Conservation (phyloP, 1,139 yeast species). For the Arxiozyma slooffiae region DNA sequence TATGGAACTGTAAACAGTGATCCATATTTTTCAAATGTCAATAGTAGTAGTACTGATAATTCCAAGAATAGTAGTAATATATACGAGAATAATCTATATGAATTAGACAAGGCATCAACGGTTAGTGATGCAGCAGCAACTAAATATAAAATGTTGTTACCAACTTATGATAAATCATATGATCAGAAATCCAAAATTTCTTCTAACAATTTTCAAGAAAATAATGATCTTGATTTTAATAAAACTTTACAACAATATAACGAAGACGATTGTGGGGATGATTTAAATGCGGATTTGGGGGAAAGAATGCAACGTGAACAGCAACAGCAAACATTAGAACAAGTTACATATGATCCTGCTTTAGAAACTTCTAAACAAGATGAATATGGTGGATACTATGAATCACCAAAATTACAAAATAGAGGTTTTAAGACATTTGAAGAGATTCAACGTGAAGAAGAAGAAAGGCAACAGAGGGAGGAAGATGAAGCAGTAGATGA, state of each 20-base stretch:
- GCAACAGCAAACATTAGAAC: slow-evolving; percentile 7
- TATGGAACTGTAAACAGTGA: slow-evolving; percentile 10
- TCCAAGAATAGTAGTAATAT: background rate
- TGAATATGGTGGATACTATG: slow-evolving; percentile 19
- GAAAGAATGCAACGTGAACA: slow-evolving; percentile 12
- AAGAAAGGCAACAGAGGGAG: slow-evolving; percentile 43
- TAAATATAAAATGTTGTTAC: background rate
- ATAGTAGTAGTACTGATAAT: background rate
- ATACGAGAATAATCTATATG: background rate
- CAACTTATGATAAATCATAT: background rate
- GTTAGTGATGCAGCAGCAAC: background rate
- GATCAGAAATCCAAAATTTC: background rate
- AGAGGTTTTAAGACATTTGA: slow-evolving; percentile 29
- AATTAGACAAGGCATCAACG: background rate
- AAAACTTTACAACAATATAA: slow-evolving; percentile 12
- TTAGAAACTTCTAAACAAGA: background rate
- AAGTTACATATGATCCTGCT: background rate
- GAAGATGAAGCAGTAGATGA: slow-evolving; percentile 88
- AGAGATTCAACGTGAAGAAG: slow-evolving; percentile 34
- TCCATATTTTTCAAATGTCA: slow-evolving; percentile 3
- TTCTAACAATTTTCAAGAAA: slow-evolving; percentile 1
- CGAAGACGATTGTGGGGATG: slow-evolving; percentile 8
- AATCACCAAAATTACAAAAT: slow-evolving; percentile 2
- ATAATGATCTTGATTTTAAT: slow-evolving; percentile 19
- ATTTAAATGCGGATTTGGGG: slow-evolving; percentile 7